These are phyloP conservation scores for Mucor piriformis DNA, from an alignment of 371 early-diverging fungal species.

Conservation along the genomic window DNA sequence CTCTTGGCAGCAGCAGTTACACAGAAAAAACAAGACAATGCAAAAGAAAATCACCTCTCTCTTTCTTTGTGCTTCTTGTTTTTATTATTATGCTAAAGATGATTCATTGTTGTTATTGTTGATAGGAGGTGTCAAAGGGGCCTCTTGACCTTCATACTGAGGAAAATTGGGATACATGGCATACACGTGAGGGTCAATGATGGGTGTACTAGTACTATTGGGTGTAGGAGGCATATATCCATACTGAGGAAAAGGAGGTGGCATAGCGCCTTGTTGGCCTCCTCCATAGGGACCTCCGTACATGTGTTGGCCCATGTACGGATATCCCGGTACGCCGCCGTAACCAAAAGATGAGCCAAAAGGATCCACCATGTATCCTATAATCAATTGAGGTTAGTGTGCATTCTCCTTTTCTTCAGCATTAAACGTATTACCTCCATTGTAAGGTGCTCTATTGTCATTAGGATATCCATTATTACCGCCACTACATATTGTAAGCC, in stretches of 20 bases:
- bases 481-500: not conserved
- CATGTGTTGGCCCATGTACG: constrained; percentile 2
- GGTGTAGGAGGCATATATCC: not conserved
- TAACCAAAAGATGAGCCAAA: constrained; percentile 7
- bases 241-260: not conserved
- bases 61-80: too few relatives aligned
- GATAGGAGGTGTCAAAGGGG: too few relatives aligned
- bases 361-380: constrained; percentile 18
- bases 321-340: constrained; percentile 1
- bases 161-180: constrained; percentile 3
- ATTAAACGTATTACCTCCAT: constrained; percentile 2
- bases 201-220: too few relatives aligned
- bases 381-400: not conserved
- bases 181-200: not conserved
- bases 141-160: not conserved
- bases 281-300: not conserved
- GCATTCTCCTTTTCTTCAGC: too few relatives aligned
- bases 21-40: too few relatives aligned
- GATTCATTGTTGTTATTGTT: too few relatives aligned
- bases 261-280: not conserved
- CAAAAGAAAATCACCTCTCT: too few relatives aligned
- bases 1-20: too few relatives aligned
- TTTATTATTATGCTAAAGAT: too few relatives aligned
- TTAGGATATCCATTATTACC: not conserved
- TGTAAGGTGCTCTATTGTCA: constrained; percentile 2